Evolutionary conservation across 345 rosid genomes (phyloP), one percentile per base, ranked within the genome.

Genomic region (Euphorbia lathyris): DNA sequence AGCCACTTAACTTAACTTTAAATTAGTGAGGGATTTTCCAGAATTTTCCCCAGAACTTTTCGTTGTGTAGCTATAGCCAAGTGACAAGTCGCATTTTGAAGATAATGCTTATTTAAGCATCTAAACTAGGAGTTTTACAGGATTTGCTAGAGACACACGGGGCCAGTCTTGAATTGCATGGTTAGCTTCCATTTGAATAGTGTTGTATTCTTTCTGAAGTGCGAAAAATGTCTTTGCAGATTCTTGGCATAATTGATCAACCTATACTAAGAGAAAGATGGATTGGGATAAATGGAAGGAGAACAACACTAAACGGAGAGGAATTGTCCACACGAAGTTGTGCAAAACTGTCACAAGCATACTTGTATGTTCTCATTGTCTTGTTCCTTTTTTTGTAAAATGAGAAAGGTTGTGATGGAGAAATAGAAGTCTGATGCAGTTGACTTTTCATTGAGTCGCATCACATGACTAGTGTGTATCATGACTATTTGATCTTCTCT

Each of bases 221-320:
- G 42, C 29, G 22, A 29, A 55, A 25, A 29, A 27, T 70, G 9
- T 27, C 29, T 59, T 55, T 63, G 14, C 70, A 92, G 99, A 87
- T 95, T 81, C 91, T 95, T 67, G 98, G 99, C 70, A 66, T 92
- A 60, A 88, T 95, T 72, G 88, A 92, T 79, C 99, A 95, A 77
- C 98, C 99, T 57, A 69, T 92, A 74, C 82, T 95, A 14, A 77
- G 77, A 78, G 99, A 95, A 79, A 83, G 99, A 81, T 95, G 97
- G 99, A 77, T 92, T 53, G 99, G 99, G 58, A 78, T 92, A 63
- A 80, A 36, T 27, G 97, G 96, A 76, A 90, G 84, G 88, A 77
- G 63, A 73, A 95, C 96, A 72, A 85, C 82, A 61, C 71, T 95
- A 66, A 95, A 92, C 26, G 92, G 97, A 56, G 75, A 84, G 65